Evolutionary conservation across 257 asterid species (phyloP), one percentile per base, ranked within the genome.

Genomic region (Plectranthus barbatus): DNA sequence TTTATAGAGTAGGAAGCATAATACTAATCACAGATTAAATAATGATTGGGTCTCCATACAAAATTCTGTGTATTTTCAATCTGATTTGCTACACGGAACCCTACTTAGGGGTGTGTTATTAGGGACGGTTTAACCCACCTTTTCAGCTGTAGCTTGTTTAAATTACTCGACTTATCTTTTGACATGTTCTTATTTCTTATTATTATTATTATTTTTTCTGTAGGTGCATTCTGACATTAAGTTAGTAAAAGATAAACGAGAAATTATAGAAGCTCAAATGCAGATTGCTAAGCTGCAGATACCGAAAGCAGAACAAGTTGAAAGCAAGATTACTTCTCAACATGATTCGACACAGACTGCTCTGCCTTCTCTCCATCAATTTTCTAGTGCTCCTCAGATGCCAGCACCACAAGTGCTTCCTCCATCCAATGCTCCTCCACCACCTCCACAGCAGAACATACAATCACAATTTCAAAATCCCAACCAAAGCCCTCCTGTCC

Each of bases 221-320:
- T 83, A 93, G 99, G 96, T 93, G 69, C 94, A 84, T 66, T 77
- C 74, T 1, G 85, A 87, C 37, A 89, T 93, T 19, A 82, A 80
- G 60, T 57, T 67, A 66, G 83, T 93, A 64, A 78, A 42, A 77
- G 97, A 93, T 62, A 85, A 93, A 69, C 97, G 85, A 78, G 96
- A 92, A 41, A 83, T 79, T 53, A 63, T 87, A 55, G 92, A 84
- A 53, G 93, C 90, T 67, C 81, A 85, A 59, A 62, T 84, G 68
- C 80, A 82, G 73, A 82, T 82, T 50, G 74, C 88, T 51, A 92
- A 89, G 74, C 80, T 83, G 67, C 90, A 82, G 63, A 57, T 74
- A 57, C 74, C 88, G 1, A 82, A 81, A 73, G 72, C 48, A 31
- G 97, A 85, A 65, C 82, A 77, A 56, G 74, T 75, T 24, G 94